These are phyloP conservation scores for Pseudopediastrum boryanum DNA, from an alignment of 139 green algal species.

Conservation along the genomic window DNA sequence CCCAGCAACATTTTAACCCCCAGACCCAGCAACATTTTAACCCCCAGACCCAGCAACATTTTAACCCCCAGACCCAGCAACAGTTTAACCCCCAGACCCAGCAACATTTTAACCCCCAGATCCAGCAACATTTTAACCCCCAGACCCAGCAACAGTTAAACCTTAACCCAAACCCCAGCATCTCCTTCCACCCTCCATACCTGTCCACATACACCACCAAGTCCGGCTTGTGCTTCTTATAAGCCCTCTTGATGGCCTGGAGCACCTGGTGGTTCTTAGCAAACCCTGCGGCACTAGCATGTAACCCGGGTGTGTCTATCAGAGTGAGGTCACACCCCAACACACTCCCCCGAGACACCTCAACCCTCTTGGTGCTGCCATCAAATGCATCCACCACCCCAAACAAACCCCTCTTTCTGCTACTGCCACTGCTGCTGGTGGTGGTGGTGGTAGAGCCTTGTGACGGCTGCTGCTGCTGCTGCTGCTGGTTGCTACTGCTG, in stretches of 20 bases:
- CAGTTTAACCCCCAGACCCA: neutral
- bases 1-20: too few species aligned
- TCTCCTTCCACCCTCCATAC: constrained; percentile 20
- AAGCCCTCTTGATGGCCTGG: constrained; percentile 41
- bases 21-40: too few species aligned
- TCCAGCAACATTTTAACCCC: neutral
- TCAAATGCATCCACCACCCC: constrained; percentile 48
- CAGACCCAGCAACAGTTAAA: neutral
- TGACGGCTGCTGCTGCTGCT: neutral
- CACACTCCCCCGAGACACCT: constrained; percentile 28
- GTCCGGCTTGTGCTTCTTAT: constrained; percentile 52
- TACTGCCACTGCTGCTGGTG: neutral
- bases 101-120: neutral
- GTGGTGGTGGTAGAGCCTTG: constrained; percentile 13
- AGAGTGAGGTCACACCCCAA: constrained; percentile 45
- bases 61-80: neutral
- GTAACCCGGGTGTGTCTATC: constrained; percentile 59
- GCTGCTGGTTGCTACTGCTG: constrained; percentile 17
- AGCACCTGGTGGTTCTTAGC: constrained; percentile 44
- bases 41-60: too few species aligned
- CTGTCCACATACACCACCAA: constrained; percentile 66
- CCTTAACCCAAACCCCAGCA: neutral
- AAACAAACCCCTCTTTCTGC: neutral
- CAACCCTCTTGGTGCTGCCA: constrained; percentile 41
- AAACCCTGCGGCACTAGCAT: constrained; percentile 34